Percentiles rank a stretch among this genome's conserved stretches.
Conservation (phyloP, 495 filamentous ascomycete genomes). For the Xylaria flabelliformis region DNA sequence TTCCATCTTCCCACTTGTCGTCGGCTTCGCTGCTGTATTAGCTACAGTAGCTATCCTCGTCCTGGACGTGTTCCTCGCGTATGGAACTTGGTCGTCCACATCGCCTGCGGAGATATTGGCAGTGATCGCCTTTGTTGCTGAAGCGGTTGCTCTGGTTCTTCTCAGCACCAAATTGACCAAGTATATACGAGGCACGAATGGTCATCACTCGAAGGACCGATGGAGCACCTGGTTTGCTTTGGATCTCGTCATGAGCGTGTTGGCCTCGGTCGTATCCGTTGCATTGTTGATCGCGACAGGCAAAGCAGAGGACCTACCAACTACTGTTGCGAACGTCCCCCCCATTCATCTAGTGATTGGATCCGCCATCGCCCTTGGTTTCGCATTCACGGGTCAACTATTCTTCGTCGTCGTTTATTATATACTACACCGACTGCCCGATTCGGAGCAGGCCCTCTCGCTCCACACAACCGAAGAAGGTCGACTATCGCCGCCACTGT, state of each 20-base stretch:
- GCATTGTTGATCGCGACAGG: conserved; percentile 46
- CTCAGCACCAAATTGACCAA: conserved; percentile 37
- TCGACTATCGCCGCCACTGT: conserved; percentile 28
- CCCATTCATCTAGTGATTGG: conserved; percentile 45
- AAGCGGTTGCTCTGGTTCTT: conserved; percentile 43
- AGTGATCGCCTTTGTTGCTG: conserved; percentile 44
- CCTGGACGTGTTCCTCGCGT: conserved; percentile 50
- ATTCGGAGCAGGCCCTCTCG: conserved; percentile 32
- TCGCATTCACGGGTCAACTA: conserved; percentile 49
- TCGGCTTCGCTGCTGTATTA: conserved; percentile 48
- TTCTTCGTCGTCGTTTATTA: conserved; percentile 50
- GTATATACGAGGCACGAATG: conserved; percentile 33
- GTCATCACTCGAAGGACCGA: conserved; percentile 31
- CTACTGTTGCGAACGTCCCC: conserved; percentile 41
- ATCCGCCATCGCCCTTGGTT: conserved; percentile 47
- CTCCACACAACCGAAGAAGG: conserved; percentile 42
- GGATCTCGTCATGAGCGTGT: conserved; percentile 42
- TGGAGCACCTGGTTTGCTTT: conserved; percentile 46
- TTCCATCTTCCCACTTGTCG: conserved; percentile 40
- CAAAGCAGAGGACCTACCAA: conserved; percentile 36
- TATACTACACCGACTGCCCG: conserved; percentile 36
- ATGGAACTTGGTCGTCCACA: conserved; percentile 39
- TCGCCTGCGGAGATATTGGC: conserved; percentile 44
- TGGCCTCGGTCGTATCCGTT: conserved; percentile 50
- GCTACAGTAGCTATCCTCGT: conserved; percentile 49